Base-by-base conservation (phyloP, 306 rosid species). In the Castanea mollissima region DNA sequence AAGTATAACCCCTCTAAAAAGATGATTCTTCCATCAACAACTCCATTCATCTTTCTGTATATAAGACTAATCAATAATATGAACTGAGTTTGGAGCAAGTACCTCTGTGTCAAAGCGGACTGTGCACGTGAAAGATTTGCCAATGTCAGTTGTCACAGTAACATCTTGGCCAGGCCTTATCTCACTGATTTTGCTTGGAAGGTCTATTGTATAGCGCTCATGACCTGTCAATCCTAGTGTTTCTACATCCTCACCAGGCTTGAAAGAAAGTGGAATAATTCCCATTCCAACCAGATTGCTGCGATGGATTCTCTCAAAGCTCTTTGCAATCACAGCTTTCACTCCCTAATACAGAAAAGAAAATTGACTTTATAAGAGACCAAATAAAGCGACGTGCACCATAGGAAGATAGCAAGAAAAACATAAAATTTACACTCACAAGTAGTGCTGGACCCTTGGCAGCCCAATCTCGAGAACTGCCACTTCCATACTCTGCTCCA, bases 401-500 rank as follows among this genome's bases (percentile, higher is more conserved):
- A 13, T 54, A 58, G 49, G 5, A 19, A 62, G 67, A 64, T 10
- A 25, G 6, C 25, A 32, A 25, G 41, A 14, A 25, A 67, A n/a
- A 67, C 21, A 69, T 27, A 19, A 69, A n/a, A 73, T 27, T 29
- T 6, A 13, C 21, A 56, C 89, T 80, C 49, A 85, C 89, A 29
- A 85, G 81, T 74, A 87, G 76, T 69, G 71, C 25, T 57, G 83
- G 85, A 82, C 90, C 88, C 86, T 82, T 87, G n/a, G 90, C 88
- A 44, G 85, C 87, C 84, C 85, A 87, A 71, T 82, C 87, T 41
- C 80, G 55, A 34, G 88, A 74, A 79, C 87, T 87, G 78, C 90
- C 88, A 29, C 79, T 80, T 72, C 90, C 83, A 44, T 84, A 85
- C 34, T 82, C 88, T 57, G 79, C 83, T 57, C 88, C 88, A 23